These are phyloP conservation scores for Phyllosticta paracitricarpa DNA, from an alignment of 2,329 filamentous ascomycete genomes.

Conservation along the genomic window DNA sequence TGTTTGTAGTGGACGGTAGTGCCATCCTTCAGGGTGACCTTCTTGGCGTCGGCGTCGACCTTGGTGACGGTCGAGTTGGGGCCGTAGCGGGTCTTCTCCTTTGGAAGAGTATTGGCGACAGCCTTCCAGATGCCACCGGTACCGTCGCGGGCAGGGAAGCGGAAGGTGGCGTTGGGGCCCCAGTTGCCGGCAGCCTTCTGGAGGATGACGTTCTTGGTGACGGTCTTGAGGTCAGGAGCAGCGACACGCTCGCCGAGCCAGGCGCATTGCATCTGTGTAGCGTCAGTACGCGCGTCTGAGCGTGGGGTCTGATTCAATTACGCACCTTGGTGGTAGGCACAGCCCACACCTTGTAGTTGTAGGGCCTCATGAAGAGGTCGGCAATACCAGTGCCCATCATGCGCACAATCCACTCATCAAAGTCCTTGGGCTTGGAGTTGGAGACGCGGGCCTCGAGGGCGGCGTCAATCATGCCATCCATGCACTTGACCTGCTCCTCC, in stretches of 20 bases:
- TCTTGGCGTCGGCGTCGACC: slow-evolving; percentile 78
- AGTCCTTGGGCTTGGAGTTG: slow-evolving; percentile 88
- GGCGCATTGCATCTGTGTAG: slow-evolving; percentile 82
- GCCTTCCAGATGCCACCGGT: slow-evolving; percentile 99
- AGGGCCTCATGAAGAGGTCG: slow-evolving; percentile 96
- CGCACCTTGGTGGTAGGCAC: slow-evolving; percentile 91
- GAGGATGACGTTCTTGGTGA: slow-evolving; percentile 89
- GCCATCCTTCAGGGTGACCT: slow-evolving; percentile 72
- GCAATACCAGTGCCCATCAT: slow-evolving; percentile 85
- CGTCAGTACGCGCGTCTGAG: not conserved
- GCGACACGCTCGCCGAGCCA: slow-evolving; percentile 99
- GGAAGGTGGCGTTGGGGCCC: slow-evolving; percentile 97
- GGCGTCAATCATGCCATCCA: slow-evolving; percentile 93
- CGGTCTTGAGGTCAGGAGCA: slow-evolving; percentile 86
- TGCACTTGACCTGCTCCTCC: slow-evolving; percentile 89
- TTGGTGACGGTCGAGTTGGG: slow-evolving; percentile 74
- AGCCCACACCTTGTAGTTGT: slow-evolving; percentile 99
- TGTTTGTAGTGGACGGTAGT: slow-evolving; percentile 85
- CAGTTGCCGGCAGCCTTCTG: slow-evolving; percentile 95
- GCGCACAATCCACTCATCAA: slow-evolving; percentile 96
- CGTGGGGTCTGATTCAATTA: not conserved
- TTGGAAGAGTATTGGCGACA: slow-evolving; percentile 83
- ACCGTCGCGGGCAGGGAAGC: slow-evolving; percentile 89
- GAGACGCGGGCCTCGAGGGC: slow-evolving; percentile 77
- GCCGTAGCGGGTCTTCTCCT: slow-evolving; percentile 86